A percentile compares a stretch with the other conserved stretches of the same genome.
Evolutionary conservation across 192 early-diverging fungal genomes (phyloP).

Genomic region (Coemansia sp.): DNA sequence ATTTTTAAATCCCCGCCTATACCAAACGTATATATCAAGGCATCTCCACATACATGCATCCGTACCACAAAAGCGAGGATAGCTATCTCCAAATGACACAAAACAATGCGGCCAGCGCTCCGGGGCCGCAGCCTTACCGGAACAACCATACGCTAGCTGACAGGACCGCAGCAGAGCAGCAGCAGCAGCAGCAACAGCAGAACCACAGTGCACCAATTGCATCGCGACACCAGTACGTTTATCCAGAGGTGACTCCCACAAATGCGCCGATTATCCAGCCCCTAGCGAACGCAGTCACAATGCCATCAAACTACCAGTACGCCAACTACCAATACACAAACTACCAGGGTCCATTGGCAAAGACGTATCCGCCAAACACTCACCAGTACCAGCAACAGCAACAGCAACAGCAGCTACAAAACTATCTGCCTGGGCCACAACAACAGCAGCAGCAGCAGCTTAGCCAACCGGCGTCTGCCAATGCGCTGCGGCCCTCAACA

Average conservation of each 20-base stretch:
- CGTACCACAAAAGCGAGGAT: conserved; percentile 30
- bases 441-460: conserved; percentile 2
- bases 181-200: conserved; percentile 4
- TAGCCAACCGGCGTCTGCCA: not conserved
- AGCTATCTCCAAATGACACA: conserved; percentile 35
- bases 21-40: too few relatives aligned
- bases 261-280: not conserved
- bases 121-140: conserved; percentile 41
- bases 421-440: not conserved
- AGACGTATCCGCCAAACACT: conserved; percentile 1
- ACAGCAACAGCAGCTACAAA: conserved; percentile 7
- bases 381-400: not conserved
- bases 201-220: conserved; percentile 1
- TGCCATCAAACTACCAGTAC: not conserved
- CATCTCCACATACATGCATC: conserved; percentile 21
- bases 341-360: not conserved
- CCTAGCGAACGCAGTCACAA: not conserved
- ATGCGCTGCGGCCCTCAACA: not conserved
- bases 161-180: conserved; percentile 2
- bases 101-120: conserved; percentile 12
- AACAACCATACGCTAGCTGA: conserved; percentile 29
- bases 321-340: not conserved
- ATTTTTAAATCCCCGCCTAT: too few relatives aligned
- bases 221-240: conserved; percentile 5
- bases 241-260: not conserved